Base-by-base conservation (phyloP, 2,329 filamentous ascomycete species). In the Neospermospora avenae region DNA sequence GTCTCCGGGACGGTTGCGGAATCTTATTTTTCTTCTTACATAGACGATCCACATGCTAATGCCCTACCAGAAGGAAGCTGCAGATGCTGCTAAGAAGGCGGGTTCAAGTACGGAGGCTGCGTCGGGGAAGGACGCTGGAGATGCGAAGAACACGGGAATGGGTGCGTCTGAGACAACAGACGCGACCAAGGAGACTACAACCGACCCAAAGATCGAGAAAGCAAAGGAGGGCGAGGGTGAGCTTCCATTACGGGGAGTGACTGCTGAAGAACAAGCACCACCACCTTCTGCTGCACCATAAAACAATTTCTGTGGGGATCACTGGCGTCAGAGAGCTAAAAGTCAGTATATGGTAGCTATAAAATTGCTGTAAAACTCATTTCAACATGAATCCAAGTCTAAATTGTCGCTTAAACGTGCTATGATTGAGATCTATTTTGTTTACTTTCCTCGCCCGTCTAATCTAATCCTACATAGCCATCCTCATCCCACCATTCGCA, bases 401-500 rank as follows among this genome's bases (percentile, higher is more conserved):
- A 45, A 31, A 45, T 25, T 35, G 18, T 55, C 25, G 13, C n/a
- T 35, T 18, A 8, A 31, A 41, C 24, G n/a, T 18, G 14, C n/a
- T n/a, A n/a, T n/a, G n/a, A n/a, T n/a, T n/a, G n/a, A 20, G 39
- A 24, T 53, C 20, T 10, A 16, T 14, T 11, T 13, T n/a, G 8
- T 24, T 18, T 34, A 20, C 24, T 34, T 24, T 5, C 3, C 41
- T 11, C 11, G 2, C 11, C n/a, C 20, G 13, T 8, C 3, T n/a
- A n/a, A n/a, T 18, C 7, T 10, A 20, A 18, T 22, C n/a, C 58
- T 28, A 64, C 2, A 62, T 61, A 3, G 60, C 41, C 63, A 62
- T 62, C 18, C 60, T 60, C 63, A 62, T 46, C 7, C 90, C 90
- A 1, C 90, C 90, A 71, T 93, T 93, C 7, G 89, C 89, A 75